Evolutionary conservation across 164 flowering plant genomes (phyloP), one percentile per base, ranked within the genome.

Genomic region (Stephania yunnanensis): DNA sequence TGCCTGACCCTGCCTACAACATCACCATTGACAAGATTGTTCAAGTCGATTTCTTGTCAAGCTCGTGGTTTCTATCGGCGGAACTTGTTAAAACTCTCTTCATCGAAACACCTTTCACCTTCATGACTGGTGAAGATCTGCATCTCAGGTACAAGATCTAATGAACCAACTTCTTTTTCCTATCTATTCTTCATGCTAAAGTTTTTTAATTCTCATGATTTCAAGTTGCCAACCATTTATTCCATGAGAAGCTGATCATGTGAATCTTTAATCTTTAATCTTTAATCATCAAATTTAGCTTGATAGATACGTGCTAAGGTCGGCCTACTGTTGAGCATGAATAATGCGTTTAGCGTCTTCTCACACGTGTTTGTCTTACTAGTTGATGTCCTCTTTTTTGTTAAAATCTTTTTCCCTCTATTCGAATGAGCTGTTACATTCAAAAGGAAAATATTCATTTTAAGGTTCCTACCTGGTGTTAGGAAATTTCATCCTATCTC

Each of bases 1-100:
- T 95, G 89, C 99, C 99, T 61, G 99, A 95, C 72, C 99, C 99
- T 66, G 99, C 99, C 58, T 95, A 95, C 81, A 94, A 91, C 73
- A 92, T 95, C 82, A 85, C 86, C 0, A 84, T 95, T 50, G 90
- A 93, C 73, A 86, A 80, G 78, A 87, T 95, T 31, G 97, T 93
- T 70, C 98, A 95, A 87, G 99, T 93, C 53, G 98, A 95, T 82
- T 95, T 95, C 70, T 89, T 95, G 58, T 95, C 98, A 0, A 95
- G 99, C 81, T 93, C 98, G 7, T 95, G 99, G 99, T 93, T 95
- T 75, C 78, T 95, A n/a, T 92, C 99, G 19, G 91, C 96, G 0
- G 97, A 95, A 81, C 92, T 90, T 65, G 95, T 95, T 6, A 92
- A 90, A 80, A 87, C 96, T 2, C 91, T 95, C 69, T 95, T 95